These are phyloP conservation scores for Posidonia australis DNA, from an alignment of 106 monocot species.

Conservation along the genomic window DNA sequence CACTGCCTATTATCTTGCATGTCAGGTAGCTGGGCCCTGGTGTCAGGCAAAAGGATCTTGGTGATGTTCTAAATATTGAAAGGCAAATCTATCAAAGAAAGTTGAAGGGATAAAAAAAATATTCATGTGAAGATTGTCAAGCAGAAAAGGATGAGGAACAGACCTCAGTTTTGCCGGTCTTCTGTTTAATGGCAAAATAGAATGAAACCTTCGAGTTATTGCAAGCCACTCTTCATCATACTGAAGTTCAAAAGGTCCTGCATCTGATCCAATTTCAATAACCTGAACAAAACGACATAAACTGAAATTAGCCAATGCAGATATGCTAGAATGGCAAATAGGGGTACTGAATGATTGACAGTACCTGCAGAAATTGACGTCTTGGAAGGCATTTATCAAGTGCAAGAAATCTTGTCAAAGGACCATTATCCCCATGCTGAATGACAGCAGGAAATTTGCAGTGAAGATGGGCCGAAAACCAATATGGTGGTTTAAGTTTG, in stretches of 20 bases:
- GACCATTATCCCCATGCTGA: constrained; percentile 70
- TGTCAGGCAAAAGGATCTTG: not conserved
- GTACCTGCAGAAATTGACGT: constrained; percentile 68
- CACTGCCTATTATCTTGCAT: constrained; percentile 39
- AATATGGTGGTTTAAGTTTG: constrained; percentile 65
- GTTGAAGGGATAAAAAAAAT: not conserved
- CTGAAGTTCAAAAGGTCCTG: constrained; percentile 70
- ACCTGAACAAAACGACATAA: constrained; percentile 28
- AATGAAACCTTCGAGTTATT: constrained; percentile 62
- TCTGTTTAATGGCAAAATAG: constrained; percentile 52
- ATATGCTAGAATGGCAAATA: not conserved
- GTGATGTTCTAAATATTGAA: not conserved
- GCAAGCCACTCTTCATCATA: constrained; percentile 98
- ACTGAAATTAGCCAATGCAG: not conserved
- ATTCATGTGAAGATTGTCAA: not conserved
- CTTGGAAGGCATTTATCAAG: constrained; percentile 86
- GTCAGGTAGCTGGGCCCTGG: constrained; percentile 38
- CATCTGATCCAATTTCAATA: constrained; percentile 70
- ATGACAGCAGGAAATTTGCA: constrained; percentile 85
- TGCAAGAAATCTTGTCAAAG: constrained; percentile 85
- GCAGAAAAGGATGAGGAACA: not conserved
- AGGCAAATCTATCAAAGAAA: not conserved
- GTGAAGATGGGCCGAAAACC: constrained; percentile 96
- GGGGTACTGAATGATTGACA: not conserved
- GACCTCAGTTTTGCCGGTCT: constrained; percentile 20